These are phyloP conservation scores for Helminthosporium solani DNA, from an alignment of 2,329 filamentous ascomycete genomes.

Conservation along the genomic window DNA sequence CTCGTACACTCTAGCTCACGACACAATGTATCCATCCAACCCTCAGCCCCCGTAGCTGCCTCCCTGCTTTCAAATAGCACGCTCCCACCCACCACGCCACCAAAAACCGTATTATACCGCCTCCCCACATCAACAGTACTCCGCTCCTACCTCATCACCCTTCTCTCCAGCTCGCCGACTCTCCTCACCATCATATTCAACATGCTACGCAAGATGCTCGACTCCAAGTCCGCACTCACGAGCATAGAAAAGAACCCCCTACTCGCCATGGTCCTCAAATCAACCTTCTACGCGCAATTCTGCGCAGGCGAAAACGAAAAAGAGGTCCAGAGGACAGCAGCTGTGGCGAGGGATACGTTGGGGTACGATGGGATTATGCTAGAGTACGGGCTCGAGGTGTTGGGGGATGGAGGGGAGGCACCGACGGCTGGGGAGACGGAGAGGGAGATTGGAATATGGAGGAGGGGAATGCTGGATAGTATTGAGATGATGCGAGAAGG, in stretches of 20 bases:
- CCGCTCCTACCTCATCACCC: slow-evolving; percentile 68
- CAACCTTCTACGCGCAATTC: slow-evolving; percentile 88
- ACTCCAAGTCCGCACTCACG: slow-evolving; percentile 65
- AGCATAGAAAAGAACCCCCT: slow-evolving; percentile 75
- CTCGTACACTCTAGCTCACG: slow-evolving; percentile 35
- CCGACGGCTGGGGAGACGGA: slow-evolving; percentile 54
- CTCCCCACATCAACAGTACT: slow-evolving; percentile 67
- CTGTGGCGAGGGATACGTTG: slow-evolving; percentile 66
- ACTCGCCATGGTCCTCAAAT: slow-evolving; percentile 69
- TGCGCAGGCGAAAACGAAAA: slow-evolving; percentile 74
- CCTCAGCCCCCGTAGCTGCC: slow-evolving; percentile 18
- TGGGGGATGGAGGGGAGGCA: slow-evolving; percentile 53
- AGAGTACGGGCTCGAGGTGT: slow-evolving; percentile 79
- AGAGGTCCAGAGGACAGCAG: slow-evolving; percentile 65
- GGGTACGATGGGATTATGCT: slow-evolving; percentile 84
- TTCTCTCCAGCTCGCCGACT: slow-evolving; percentile 67
- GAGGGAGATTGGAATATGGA: slow-evolving; percentile 70
- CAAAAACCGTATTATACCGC: slow-evolving; percentile 56
- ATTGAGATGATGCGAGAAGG: slow-evolving; percentile 56
- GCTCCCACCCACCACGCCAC: slow-evolving; percentile 6
- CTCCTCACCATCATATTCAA: slow-evolving; percentile 70
- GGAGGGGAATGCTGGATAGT: slow-evolving; percentile 71
- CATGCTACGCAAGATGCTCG: slow-evolving; percentile 67
- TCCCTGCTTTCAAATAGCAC: slow-evolving; percentile 19
- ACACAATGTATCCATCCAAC: slow-evolving; percentile 30